These are phyloP conservation scores for Madurella fahalii DNA, from an alignment of 2,329 filamentous ascomycete genomes.

Conservation along the genomic window DNA sequence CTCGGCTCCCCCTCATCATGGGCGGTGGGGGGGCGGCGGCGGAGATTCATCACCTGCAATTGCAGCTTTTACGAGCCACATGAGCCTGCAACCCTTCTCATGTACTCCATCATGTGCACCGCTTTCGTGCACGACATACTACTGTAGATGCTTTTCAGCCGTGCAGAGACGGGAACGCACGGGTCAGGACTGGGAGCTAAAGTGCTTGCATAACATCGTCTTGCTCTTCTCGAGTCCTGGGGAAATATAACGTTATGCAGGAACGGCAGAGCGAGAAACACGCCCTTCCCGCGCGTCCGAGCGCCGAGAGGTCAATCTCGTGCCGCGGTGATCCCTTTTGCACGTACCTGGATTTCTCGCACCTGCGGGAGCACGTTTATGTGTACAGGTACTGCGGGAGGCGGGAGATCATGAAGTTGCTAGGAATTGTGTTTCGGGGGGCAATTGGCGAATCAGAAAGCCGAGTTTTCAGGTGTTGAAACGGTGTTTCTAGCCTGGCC, in stretches of 20 bases:
- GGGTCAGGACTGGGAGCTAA: background rate
- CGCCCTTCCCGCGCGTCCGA: conserved; percentile 10
- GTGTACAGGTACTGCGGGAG: background rate
- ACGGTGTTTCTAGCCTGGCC: background rate
- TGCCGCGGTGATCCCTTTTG: conserved; percentile 9
- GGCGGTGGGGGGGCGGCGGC: too few relatives aligned
- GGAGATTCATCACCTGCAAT: too few relatives aligned
- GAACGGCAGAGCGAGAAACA: background rate
- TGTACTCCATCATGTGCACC: background rate
- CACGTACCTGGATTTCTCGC: conserved; percentile 3
- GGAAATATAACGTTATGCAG: too few relatives aligned
- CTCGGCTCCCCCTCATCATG: too few relatives aligned
- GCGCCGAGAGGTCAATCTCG: conserved; percentile 13
- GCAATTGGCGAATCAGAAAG: background rate
- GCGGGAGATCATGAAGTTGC: background rate
- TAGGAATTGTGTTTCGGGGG: background rate
- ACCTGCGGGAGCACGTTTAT: background rate
- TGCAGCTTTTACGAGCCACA: too few relatives aligned
- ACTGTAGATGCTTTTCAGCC: too few relatives aligned
- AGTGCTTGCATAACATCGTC: conserved; percentile 24
- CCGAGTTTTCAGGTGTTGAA: background rate
- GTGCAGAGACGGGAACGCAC: background rate
- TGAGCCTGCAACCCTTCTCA: too few relatives aligned
- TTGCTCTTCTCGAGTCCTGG: background rate
- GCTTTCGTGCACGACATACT: background rate